phyloP scores from a whole-genome alignment of 148 eudicot genomes.

The Nyssa sinensis region DNA sequence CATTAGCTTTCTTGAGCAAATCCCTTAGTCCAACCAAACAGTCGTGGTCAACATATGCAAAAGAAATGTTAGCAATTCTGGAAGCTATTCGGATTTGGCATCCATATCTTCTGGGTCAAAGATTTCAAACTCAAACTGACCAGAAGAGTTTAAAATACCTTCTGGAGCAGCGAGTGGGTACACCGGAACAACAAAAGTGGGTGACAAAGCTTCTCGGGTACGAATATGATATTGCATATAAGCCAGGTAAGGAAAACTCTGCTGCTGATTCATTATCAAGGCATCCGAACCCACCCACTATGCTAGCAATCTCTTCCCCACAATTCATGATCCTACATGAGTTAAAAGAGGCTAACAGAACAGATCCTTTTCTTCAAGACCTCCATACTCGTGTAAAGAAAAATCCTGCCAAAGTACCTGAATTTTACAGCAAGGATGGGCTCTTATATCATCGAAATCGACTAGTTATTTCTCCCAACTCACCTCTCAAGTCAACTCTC shows the following conservation, averaged over 20 bases:
- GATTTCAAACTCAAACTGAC: neutral
- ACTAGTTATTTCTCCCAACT: neutral
- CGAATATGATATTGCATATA: neutral
- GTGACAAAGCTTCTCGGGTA: neutral
- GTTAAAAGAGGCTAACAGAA: neutral
- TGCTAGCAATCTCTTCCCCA: neutral
- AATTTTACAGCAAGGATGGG: neutral
- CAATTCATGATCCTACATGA: neutral
- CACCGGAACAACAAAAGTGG: conserved; percentile 5
- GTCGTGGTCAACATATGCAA: neutral
- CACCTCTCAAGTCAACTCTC: neutral
- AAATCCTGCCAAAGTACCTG: too few relatives aligned
- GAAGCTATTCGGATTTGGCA: neutral
- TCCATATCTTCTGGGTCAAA: neutral
- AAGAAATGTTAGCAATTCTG: neutral
- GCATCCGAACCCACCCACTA: neutral
- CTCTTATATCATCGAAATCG: neutral
- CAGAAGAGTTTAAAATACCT: conserved; percentile 2
- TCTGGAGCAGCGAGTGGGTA: neutral
- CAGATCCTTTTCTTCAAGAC: neutral
- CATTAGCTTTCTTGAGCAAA: neutral
- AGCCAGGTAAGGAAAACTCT: neutral
- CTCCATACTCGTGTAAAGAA: neutral
- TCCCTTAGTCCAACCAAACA: neutral
- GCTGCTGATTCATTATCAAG: neutral